Evolutionary conservation across 257 asterid species (phyloP).

Genomic region (Schizonepeta tenuifolia): DNA sequence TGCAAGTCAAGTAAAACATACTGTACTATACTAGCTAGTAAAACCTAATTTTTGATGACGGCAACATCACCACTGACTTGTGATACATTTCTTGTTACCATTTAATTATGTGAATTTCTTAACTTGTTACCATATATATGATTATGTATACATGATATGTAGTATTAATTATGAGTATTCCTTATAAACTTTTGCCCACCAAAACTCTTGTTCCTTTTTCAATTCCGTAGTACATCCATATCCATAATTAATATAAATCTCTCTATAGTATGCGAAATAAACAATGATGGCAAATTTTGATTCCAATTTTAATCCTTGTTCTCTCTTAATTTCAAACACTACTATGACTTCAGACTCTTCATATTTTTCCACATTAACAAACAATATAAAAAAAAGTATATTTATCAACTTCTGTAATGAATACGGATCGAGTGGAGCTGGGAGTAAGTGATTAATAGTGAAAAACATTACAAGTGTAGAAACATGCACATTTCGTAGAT

Average conservation of each 20-base stretch:
- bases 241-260: too few relatives aligned
- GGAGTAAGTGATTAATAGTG: background rate
- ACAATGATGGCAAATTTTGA: too few relatives aligned
- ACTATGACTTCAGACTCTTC: too few relatives aligned
- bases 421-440: too few relatives aligned
- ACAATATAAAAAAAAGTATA: too few relatives aligned
- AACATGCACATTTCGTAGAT: background rate
- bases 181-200: background rate
- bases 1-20: conserved; percentile 17
- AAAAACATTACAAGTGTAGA: background rate
- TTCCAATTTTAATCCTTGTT: too few relatives aligned
- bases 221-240: too few relatives aligned
- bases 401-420: too few relatives aligned
- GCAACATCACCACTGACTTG: conserved; percentile 10
- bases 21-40: too few relatives aligned
- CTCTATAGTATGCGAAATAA: too few relatives aligned
- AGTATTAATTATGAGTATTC: background rate
- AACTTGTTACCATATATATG: too few relatives aligned
- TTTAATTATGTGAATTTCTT: background rate
- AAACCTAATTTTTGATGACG: background rate
- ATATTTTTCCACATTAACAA: background rate
- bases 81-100: background rate
- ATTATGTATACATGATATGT: background rate
- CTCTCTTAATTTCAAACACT: too few relatives aligned
- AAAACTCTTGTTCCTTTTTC: background rate